Evolutionary conservation across 192 early-diverging fungal species (phyloP), one percentile per base, ranked within the genome.

Genomic region (Coemansia sp.): DNA sequence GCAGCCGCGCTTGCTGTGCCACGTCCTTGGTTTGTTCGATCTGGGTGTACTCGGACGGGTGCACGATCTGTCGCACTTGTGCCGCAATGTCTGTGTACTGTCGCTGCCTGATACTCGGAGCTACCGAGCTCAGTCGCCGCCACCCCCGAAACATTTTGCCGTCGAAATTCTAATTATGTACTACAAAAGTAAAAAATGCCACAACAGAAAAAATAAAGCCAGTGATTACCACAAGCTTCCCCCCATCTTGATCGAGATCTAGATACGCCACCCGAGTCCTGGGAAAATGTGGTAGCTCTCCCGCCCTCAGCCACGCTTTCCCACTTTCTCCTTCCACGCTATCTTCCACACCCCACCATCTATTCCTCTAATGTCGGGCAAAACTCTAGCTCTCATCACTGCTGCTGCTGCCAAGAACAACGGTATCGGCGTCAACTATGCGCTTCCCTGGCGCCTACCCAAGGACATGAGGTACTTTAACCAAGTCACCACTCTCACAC

Each of bases 401-500:
- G 95, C 94, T 9, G 73, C 67, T n/a, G 90, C 92, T 9, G 87
- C 91, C 4, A 66, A 77, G 2, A 86, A 87, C 51, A 67, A 77
- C 50, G 96, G 92, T 28, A 99, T 99, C 46, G 97, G 95, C 20
- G 38, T 74, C 18, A 75, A 81, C 3, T 84, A 86, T 55, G 66
- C 63, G 9, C 75, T 97, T 13, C 96, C 96, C 13, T 99, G 96
- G 96, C 86, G 89, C 34, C 79, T 99, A 33, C 85, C 77, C 31
- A 86, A 84, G 43, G 97, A 99, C 72, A 90, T 96, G 90, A 77
- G 74, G 16, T 95, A 86, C 74, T 99, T 99, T 70, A 84, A 82
- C 43, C 58, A 66, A 14, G 70, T 93, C 13, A 95, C 96, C 5
- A 59, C 61, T 3, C 31, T 60, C 24, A 31, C 40, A 34, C 40